Base-by-base conservation (phyloP, 1,139 yeast genomes). In the Blastobotrys elegans region DNA sequence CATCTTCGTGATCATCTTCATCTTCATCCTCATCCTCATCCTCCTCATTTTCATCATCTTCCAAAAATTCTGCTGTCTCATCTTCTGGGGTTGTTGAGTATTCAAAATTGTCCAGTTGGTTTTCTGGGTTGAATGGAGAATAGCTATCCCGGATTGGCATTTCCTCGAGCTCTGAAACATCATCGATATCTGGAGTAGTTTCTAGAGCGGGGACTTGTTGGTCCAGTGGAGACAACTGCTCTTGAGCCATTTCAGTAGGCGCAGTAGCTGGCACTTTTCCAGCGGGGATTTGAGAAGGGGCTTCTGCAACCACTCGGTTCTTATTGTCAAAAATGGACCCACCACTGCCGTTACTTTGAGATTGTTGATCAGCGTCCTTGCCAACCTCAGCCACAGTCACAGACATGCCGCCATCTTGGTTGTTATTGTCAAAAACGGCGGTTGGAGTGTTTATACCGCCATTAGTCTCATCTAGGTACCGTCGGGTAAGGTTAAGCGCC, bases 371-470 rank as follows among this genome's bases (percentile, higher is more conserved):
- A n/a, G 14, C 5, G 13, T 14, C 14, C 6, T 34, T 13, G 4
- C n/a, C 38, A 34, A 34, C 24, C 26, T 10, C 38, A 3, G 24
- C 38, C 16, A 34, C 38, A 4, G 38, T 34, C 7, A 34, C 38
- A 16, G 38, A 7, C 26, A 34, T 20, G 7, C 24, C 24, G 6
- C 18, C 36, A n/a, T n/a, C n/a, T 24, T 24, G 27, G 27, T 24
- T 24, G 27, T 24, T 24, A 6, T 24, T 10, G 10, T 24, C 27
- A 5, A 6, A 5, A 6, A 6, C 27, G 10, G 5, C 10, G 10
- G 5, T 24, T 6, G 5, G 5, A 7, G 4, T 21, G n/a, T 11
- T 33, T 14, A 17, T 16, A 13, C 24, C 24, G 21, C 21, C 24
- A 33, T 13, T 33, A 20, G 22, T 33, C n/a, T 33, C 24, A 10